phyloP scores from a whole-genome alignment of 805 yeast genomes.

The Wickerhamomyces bovis region DNA sequence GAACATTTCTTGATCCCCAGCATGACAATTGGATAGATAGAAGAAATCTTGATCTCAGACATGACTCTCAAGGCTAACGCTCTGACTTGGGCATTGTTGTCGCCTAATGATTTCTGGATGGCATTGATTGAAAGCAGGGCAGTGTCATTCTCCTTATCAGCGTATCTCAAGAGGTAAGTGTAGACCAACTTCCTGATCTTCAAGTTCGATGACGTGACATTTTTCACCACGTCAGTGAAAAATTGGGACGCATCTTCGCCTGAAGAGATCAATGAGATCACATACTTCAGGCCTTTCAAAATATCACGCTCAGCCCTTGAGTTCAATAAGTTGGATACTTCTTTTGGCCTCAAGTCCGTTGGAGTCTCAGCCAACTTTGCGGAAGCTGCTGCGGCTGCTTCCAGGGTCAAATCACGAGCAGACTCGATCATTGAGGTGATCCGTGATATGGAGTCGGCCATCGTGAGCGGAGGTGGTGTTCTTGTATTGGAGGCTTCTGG shows the following conservation, averaged over 20 bases:
- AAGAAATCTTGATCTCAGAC: conserved; percentile 76
- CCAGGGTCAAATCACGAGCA: conserved; percentile 72
- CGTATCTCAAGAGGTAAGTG: conserved; percentile 66
- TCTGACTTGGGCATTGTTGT: conserved; percentile 60
- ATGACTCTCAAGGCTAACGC: conserved; percentile 72
- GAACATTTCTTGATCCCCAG: conserved; percentile 65
- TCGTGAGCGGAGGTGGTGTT: conserved; percentile 11
- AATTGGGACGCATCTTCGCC: conserved; percentile 32
- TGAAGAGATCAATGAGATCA: conserved; percentile 39
- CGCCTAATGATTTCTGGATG: conserved; percentile 75
- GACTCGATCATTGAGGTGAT: conserved; percentile 72
- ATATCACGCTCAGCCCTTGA: conserved; percentile 65
- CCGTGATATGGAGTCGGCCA: conserved; percentile 55
- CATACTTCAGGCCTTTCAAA: conserved; percentile 51
- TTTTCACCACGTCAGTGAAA: conserved; percentile 87
- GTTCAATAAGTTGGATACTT: conserved; percentile 58
- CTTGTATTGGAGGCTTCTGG: background rate
- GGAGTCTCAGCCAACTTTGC: conserved; percentile 60
- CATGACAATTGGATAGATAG: conserved; percentile 72
- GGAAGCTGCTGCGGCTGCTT: conserved; percentile 78
- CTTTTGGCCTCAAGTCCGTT: conserved; percentile 49
- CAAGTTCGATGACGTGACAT: conserved; percentile 60
- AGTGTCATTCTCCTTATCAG: conserved; percentile 82
- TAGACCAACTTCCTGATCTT: conserved; percentile 73
- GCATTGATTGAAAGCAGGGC: conserved; percentile 87